phyloP scores from a whole-genome alignment of 192 early-diverging fungal genomes.

The Podila verticillata region DNA sequence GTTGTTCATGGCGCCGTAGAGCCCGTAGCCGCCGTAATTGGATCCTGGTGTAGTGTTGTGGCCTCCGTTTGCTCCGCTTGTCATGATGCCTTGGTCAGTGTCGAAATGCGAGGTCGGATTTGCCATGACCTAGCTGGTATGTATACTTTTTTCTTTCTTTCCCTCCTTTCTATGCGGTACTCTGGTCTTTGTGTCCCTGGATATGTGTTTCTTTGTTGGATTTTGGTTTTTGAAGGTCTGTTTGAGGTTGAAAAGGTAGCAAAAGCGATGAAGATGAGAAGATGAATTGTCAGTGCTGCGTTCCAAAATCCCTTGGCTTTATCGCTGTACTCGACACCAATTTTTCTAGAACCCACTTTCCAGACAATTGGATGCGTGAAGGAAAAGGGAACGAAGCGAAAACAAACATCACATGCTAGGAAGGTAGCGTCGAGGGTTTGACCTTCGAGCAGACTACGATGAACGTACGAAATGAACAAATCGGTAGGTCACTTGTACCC shows the following conservation, averaged over 20 bases:
- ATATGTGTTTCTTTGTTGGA: neutral
- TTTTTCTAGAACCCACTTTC: neutral
- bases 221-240: too few relatives aligned
- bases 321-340: neutral
- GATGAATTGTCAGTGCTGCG: neutral
- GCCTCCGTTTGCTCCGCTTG: neutral
- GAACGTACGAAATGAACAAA: too few relatives aligned
- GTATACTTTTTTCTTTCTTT: neutral
- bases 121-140: conserved; percentile 8
- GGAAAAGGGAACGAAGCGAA: neutral
- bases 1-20: conserved; percentile 28
- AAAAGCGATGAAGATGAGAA: neutral
- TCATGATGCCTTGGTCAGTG: conserved; percentile 9
- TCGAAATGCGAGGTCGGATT: conserved; percentile 32
- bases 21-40: conserved; percentile 23
- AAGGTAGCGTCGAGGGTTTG: neutral
- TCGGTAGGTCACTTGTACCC: too few relatives aligned
- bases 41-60: conserved; percentile 19
- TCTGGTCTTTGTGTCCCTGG: neutral
- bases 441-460: neutral
- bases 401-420: neutral
- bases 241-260: neutral
- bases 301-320: neutral
- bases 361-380: neutral
- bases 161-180: neutral